phyloP scores from a whole-genome alignment of 345 rosid species.

The Lagerstroemia speciosa region DNA sequence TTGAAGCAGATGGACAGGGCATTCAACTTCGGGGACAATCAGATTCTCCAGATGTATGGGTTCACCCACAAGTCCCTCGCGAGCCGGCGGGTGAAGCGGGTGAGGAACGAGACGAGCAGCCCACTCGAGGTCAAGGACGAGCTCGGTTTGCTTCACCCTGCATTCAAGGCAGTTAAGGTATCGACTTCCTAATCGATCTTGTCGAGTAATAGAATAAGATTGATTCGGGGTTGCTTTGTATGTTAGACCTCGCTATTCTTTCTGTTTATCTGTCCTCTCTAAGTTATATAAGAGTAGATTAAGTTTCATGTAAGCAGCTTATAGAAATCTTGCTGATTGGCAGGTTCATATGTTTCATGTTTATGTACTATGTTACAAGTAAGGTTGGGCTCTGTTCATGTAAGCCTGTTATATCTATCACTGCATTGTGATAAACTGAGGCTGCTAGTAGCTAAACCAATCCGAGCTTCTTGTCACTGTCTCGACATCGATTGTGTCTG shows the following conservation, averaged over 20 bases:
- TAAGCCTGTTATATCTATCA: not conserved
- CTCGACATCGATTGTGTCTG: no score
- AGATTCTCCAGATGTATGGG: constrained; percentile 50
- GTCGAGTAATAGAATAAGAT: not conserved
- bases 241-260: not conserved
- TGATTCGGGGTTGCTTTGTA: not conserved
- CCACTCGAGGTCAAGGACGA: constrained; percentile 33
- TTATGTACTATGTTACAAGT: not conserved
- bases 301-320: not conserved
- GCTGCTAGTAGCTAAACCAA: not conserved
- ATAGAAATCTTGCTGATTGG: no score
- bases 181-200: not conserved
- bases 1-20: constrained; percentile 64
- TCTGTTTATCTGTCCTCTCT: not conserved
- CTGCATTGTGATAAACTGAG: not conserved
- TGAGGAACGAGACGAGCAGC: constrained; percentile 32
- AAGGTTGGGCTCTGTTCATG: not conserved
- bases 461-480: not conserved
- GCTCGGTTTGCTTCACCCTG: constrained; percentile 35
- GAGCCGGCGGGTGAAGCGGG: constrained; percentile 33
- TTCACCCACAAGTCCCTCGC: constrained; percentile 30
- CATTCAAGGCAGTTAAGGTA: constrained; percentile 27
- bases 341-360: not conserved
- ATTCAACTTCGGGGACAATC: constrained; percentile 56
- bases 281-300: not conserved